phyloP scores from a whole-genome alignment of 768 basidiomycete species.

The Cytidiella melzeri region DNA sequence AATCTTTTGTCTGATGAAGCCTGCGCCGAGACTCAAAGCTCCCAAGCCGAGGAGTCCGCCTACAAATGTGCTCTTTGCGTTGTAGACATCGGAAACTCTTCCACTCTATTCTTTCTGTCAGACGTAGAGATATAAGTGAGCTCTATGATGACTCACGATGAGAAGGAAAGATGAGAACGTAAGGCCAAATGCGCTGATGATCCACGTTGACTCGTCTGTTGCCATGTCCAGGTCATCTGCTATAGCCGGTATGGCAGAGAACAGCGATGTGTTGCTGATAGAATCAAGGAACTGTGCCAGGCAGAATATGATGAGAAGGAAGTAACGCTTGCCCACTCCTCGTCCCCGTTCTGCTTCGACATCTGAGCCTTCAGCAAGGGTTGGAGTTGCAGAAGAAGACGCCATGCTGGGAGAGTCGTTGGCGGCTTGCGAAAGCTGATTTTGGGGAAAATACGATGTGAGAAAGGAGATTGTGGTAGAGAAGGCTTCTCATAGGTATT shows the following conservation, averaged over 20 bases:
- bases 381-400: no score
- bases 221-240: conserved; percentile 20
- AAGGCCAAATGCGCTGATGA: conserved; percentile 31
- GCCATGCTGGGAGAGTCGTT: no score
- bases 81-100: conserved; percentile 33
- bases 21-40: conserved; percentile 37
- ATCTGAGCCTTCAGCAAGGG: no score
- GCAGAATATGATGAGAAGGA: conserved; percentile 30
- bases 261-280: conserved; percentile 31
- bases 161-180: conserved; percentile 31
- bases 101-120: conserved; percentile 26
- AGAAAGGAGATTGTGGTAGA: no score
- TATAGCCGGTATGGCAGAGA: conserved; percentile 28
- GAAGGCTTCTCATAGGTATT: no score
- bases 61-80: conserved; percentile 28
- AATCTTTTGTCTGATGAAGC: conserved; percentile 41
- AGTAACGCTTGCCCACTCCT: conserved; percentile 23
- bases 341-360: conserved; percentile 19
- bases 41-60: conserved; percentile 36
- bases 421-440: no score
- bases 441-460: no score
- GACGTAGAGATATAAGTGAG: no score
- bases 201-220: conserved; percentile 25
- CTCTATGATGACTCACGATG: no score
- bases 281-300: conserved; percentile 33